Evolutionary conservation across 257 asterid species (phyloP), one percentile per base, ranked within the genome.

Genomic region (Salvia splendens): DNA sequence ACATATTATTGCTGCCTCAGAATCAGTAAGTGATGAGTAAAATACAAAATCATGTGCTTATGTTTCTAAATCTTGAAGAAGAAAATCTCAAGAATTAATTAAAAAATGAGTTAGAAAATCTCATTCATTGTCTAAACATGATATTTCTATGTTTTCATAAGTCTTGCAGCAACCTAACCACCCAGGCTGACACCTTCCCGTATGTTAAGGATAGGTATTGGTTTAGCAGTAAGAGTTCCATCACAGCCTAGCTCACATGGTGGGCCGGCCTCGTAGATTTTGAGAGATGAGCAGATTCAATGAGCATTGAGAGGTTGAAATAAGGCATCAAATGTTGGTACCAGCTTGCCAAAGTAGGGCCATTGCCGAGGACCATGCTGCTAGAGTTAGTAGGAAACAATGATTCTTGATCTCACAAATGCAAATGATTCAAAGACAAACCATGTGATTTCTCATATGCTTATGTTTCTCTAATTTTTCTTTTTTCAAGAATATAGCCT

Each of bases 391-490:
- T 43, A 12, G 35, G 14, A 30, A 2, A 6, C 28, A 58, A 43
- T 1, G 4, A 45, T 62, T 62, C 40, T 62, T 45, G 41, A 38
- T 38, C 33, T 38, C 65, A 36, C 49, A 36, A 59, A 40, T 20
- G 52, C 28, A 52, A 40, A n/a, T 24, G 42, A 65, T 65, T 49
- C 28, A 33, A 51, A 54, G 67, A 70, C 79, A 66, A 61, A 61
- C 68, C 79, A 76, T 76, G 81, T 73, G 76, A 52, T 62, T 66
- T 49, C 10, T 71, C 58, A 64, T 63, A 77, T 65, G 68, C 69
- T 65, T 48, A n/a, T 66, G 67, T 63, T 64, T 52, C 47, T 12
- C 52, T 42, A 48, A 8, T 33, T 38, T 55, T 57, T 51, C 8
- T 61, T 32, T 1, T 16, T 16, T 65, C 16, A 35, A 14, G 15